These are phyloP conservation scores for Juglanconis oblonga DNA, from an alignment of 2,329 filamentous ascomycete species.

Conservation along the genomic window DNA sequence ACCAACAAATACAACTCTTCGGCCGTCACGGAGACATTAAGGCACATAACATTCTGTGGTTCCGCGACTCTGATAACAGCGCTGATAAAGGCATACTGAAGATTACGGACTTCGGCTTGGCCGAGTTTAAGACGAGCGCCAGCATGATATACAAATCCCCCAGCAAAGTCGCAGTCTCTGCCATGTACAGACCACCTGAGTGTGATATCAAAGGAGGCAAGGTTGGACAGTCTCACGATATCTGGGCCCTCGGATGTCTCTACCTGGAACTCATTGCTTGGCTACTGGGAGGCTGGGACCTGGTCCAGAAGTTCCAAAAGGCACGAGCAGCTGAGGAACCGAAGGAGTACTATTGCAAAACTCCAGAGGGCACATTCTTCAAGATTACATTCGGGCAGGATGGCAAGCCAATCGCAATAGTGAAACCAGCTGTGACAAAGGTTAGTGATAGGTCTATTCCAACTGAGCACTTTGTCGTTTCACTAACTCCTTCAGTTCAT, in stretches of 20 bases:
- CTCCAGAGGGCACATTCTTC: no score
- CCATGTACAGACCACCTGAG: background rate
- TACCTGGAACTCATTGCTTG: conserved; percentile 10
- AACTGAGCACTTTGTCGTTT: no score
- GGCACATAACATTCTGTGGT: conserved; percentile 8
- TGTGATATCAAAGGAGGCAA: background rate
- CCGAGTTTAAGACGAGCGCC: background rate
- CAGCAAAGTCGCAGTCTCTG: background rate
- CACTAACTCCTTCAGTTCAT: no score
- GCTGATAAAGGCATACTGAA: background rate
- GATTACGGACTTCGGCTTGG: background rate
- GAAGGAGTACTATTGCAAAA: no score
- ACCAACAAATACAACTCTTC: background rate
- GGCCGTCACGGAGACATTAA: conserved; percentile 12
- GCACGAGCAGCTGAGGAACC: no score
- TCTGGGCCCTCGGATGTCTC: conserved; percentile 6
- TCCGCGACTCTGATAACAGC: background rate
- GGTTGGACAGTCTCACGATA: no score
- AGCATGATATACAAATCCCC: background rate
- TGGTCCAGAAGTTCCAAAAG: background rate
- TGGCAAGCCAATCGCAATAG: no score
- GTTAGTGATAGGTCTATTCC: no score
- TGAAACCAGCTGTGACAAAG: no score
- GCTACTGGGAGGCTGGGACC: background rate
- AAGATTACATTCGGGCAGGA: no score